A percentile compares a stretch with the other conserved stretches of the same genome.
phyloP scores from a whole-genome alignment of 2,329 filamentous ascomycete species.

The Aplosporella prunicola region DNA sequence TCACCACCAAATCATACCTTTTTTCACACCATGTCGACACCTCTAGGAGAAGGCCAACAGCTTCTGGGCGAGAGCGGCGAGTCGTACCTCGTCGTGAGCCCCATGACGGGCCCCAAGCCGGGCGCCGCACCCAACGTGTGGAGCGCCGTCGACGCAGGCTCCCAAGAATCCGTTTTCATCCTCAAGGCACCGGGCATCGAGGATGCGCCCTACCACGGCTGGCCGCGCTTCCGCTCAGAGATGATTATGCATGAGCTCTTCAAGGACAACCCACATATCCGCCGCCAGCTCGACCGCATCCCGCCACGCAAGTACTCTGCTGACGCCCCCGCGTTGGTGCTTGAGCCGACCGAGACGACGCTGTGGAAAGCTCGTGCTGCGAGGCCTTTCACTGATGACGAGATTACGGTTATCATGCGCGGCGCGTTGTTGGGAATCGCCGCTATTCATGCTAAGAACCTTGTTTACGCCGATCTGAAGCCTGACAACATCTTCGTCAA shows the following conservation, averaged over 20 bases:
- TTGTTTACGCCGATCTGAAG: constrained; percentile 23
- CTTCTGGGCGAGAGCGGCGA: constrained; percentile 17
- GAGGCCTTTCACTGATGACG: constrained; percentile 17
- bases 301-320: constrained; percentile 11
- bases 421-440: constrained; percentile 16
- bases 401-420: constrained; percentile 16
- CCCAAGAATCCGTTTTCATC: constrained; percentile 16
- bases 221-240: constrained; percentile 19
- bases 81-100: constrained; percentile 19
- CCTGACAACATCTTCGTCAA: constrained; percentile 22
- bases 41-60: constrained; percentile 18
- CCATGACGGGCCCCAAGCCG: constrained; percentile 15
- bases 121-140: constrained; percentile 17
- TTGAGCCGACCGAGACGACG: constrained; percentile 19
- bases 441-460: constrained; percentile 17
- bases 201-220: constrained; percentile 13
- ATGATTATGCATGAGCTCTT: constrained; percentile 24
- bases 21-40: too few species aligned
- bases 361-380: constrained; percentile 19
- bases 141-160: constrained; percentile 17
- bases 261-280: constrained; percentile 16
- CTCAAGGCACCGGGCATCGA: constrained; percentile 18
- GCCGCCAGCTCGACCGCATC: constrained; percentile 20
- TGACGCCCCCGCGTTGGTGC: constrained; percentile 17
- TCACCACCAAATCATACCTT: too few species aligned